Percentiles rank a stretch among this genome's conserved stretches.
Evolutionary conservation across 139 green algal species (phyloP).

Genomic region (Haematococcus lacustris): DNA sequence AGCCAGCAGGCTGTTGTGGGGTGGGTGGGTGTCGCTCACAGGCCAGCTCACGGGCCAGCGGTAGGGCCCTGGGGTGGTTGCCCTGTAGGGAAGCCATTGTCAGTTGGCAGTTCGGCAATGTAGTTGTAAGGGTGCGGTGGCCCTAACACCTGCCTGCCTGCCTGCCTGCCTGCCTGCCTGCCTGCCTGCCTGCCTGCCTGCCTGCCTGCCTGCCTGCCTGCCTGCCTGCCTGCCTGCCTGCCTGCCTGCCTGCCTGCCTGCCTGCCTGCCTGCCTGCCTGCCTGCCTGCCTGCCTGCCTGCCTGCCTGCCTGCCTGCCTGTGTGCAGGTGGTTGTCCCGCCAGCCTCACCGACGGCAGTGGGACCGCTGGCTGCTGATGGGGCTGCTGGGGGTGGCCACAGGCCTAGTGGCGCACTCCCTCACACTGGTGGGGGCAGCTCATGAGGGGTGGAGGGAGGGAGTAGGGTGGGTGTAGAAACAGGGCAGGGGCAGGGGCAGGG

Average conservation of each 20-base stretch:
- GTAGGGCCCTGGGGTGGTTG: no score
- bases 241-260: not conserved
- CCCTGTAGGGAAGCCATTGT: no score
- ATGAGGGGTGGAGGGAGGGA: not conserved
- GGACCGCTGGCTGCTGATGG: slow-evolving; percentile 89
- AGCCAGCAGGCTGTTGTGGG: no score
- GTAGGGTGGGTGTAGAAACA: not conserved
- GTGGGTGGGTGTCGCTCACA: no score
- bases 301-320: not conserved
- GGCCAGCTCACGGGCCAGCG: no score
- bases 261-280: not conserved
- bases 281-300: not conserved
- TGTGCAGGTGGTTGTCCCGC: slow-evolving; percentile 11
- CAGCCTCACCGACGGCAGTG: slow-evolving; percentile 53
- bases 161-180: not conserved
- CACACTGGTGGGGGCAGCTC: slow-evolving; percentile 33
- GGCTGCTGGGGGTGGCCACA: slow-evolving; percentile 60
- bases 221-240: no score
- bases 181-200: no score
- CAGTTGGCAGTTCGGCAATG: no score
- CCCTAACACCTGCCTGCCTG: not conserved
- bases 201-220: no score
- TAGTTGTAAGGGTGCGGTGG: not conserved
- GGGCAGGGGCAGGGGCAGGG: not conserved
- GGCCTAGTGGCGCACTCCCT: slow-evolving; percentile 67